These are phyloP conservation scores for Aspergillus coremiiformis DNA, from an alignment of 495 filamentous ascomycete species.

Conservation along the genomic window DNA sequence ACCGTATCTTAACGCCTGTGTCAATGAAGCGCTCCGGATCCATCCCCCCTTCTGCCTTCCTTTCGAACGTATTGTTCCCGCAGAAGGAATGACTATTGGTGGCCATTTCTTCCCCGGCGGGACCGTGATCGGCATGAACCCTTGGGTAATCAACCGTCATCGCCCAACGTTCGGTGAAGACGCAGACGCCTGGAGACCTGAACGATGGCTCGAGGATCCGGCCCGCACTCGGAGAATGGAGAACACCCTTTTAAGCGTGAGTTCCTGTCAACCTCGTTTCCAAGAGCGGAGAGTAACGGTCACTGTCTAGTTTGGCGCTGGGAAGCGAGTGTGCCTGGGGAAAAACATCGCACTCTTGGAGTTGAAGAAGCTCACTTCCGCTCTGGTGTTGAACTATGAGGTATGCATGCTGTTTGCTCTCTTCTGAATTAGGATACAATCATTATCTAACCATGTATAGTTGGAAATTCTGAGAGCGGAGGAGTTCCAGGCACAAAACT, in stretches of 20 bases:
- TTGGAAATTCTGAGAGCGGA: neutral
- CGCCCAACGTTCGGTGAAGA: constrained; percentile 6
- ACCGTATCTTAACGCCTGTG: constrained; percentile 35
- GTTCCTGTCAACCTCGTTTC: neutral
- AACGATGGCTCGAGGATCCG: constrained; percentile 4
- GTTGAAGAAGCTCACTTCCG: neutral
- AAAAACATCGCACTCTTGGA: neutral
- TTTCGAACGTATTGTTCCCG: constrained; percentile 34
- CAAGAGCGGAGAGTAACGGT: neutral
- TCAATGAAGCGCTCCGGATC: constrained; percentile 54
- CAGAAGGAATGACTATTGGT: constrained; percentile 21
- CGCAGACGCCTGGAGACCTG: constrained; percentile 3
- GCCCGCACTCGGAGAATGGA: neutral
- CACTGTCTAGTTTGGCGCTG: neutral
- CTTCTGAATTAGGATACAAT: neutral
- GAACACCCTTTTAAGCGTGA: constrained; percentile 2
- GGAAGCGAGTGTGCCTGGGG: neutral
- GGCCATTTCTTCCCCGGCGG: constrained; percentile 13
- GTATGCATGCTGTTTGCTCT: neutral
- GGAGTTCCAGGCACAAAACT: neutral
- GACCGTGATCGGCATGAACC: constrained; percentile 16
- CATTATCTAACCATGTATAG: neutral
- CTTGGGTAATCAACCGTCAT: constrained; percentile 13
- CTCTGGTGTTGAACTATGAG: neutral
- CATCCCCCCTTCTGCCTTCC: constrained; percentile 34